These are phyloP conservation scores for Papiliotrema fonsecae DNA, from an alignment of 1,284 basidiomycete genomes.

Conservation along the genomic window DNA sequence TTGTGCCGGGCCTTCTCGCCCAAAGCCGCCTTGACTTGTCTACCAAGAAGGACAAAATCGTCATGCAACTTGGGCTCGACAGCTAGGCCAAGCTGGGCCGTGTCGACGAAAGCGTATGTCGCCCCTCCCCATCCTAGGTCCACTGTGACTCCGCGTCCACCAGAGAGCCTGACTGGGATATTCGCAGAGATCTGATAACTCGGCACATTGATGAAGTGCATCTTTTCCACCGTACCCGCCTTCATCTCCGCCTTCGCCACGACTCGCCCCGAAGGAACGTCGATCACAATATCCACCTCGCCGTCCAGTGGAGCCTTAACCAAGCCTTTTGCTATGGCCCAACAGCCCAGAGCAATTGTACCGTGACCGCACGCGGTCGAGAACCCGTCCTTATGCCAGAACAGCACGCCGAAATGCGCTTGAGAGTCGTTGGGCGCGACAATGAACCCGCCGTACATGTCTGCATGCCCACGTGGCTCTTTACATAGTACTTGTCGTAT, in stretches of 20 bases:
- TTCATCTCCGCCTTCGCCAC: slow-evolving; percentile 1
- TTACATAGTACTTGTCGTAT: slow-evolving; percentile 17
- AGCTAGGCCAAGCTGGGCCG: slow-evolving; percentile 43
- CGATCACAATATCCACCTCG: slow-evolving; percentile 12
- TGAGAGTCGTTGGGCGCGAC: slow-evolving; percentile 44
- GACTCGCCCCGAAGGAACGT: slow-evolving; percentile 8
- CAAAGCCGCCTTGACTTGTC: slow-evolving; percentile 35
- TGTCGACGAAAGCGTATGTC: slow-evolving; percentile 49
- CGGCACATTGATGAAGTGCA: slow-evolving; percentile 18
- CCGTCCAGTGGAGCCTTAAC: slow-evolving; percentile 6
- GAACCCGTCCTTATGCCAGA: slow-evolving; percentile 54
- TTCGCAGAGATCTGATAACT: slow-evolving; percentile 5
- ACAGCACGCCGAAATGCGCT: slow-evolving; percentile 52
- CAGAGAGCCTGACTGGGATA: slow-evolving; percentile 1
- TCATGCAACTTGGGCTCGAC: slow-evolving; percentile 25
- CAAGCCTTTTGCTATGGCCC: slow-evolving; percentile 42
- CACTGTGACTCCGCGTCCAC: slow-evolving; percentile 23
- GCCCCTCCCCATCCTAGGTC: slow-evolving; percentile 51
- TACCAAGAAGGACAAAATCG: slow-evolving; percentile 31
- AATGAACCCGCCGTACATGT: slow-evolving; percentile 54
- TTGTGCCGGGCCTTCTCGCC: slow-evolving; percentile 25
- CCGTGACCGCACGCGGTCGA: slow-evolving; percentile 54
- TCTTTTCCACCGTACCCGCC: slow-evolving; percentile 5
- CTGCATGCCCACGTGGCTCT: slow-evolving; percentile 51
- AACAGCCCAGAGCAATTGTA: slow-evolving; percentile 52